These are phyloP conservation scores for Crucibulum laeve DNA, from an alignment of 768 basidiomycete species.

Conservation along the genomic window DNA sequence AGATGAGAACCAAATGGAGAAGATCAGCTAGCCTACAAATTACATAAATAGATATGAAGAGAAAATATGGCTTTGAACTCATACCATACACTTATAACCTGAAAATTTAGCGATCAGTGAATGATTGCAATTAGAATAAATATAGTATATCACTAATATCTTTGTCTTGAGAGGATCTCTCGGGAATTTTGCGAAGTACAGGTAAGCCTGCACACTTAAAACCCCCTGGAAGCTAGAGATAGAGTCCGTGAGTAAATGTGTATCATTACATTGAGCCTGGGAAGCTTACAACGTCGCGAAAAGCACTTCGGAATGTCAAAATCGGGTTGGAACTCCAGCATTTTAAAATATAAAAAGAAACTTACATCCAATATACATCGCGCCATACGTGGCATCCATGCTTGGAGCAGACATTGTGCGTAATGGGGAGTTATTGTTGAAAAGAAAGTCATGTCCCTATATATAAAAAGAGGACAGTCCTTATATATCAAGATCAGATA, in stretches of 20 bases:
- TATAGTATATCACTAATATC: background rate
- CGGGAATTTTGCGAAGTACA: background rate
- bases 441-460: too few relatives aligned
- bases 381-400: background rate
- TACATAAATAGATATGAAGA: background rate
- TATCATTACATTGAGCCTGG: too few relatives aligned
- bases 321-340: too few relatives aligned
- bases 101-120: background rate
- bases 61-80: background rate
- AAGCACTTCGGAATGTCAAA: too few relatives aligned
- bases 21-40: background rate
- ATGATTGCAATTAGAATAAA: background rate
- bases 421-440: too few relatives aligned
- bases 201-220: background rate
- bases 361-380: background rate
- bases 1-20: background rate
- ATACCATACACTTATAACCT: background rate
- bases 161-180: background rate
- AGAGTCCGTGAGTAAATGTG: background rate
- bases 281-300: background rate
- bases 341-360: too few relatives aligned
- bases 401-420: background rate
- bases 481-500: too few relatives aligned
- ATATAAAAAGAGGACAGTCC: too few relatives aligned
- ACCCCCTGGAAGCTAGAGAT: constrained; percentile 1